Evolutionary conservation across 2,329 filamentous ascomycete species (phyloP), one percentile per base, ranked within the genome.

Genomic region (Aspergillus pseudoviridinutans): DNA sequence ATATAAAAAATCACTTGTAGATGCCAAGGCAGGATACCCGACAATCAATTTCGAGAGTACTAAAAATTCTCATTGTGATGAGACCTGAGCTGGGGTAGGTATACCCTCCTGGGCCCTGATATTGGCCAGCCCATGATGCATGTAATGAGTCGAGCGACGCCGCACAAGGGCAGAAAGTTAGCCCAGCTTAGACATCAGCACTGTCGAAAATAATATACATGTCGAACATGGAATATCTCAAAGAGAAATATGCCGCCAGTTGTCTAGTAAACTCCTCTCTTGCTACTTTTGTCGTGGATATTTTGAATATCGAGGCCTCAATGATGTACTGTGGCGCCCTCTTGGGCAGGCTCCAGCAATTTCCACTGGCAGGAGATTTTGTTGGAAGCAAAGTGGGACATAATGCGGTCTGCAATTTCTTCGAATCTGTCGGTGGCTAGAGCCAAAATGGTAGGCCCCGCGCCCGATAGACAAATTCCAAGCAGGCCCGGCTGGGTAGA

Each of bases 401-500:
- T 86, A 66, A 96, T 91, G 69, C 86, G 85, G 52, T 86, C 78
- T 3, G 94, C 93, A 66, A 99, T 97, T 58, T 85, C 82, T 59
- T 92, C 88, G 71, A 97, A 97, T 77, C 96, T 90, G 64, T 87
- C 83, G 1, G 93, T 97, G 1, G 94, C 94, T 44, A 99, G 82
- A 3, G 93, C 94, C 49, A 99, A 80, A 62, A 99, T 97, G 28
- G 93, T 97, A 24, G 94, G 94, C 0, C 94, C 94, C 7, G 94
- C 94, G 22, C 94, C 94, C 0, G 92, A 97, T 27, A 99, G 81
- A 74, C 94, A 99, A 61, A 97, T 95, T 44, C 94, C 94, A 54
- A 97, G 82, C 54, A 99, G 85, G 5, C 94, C 94, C 1, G 90
- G 87, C 72, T 97, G 91, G 4, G 89, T 89, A 69, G 85, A 84